Base-by-base conservation (phyloP, 495 filamentous ascomycete genomes). In the Pseudotulostoma volvatum region DNA sequence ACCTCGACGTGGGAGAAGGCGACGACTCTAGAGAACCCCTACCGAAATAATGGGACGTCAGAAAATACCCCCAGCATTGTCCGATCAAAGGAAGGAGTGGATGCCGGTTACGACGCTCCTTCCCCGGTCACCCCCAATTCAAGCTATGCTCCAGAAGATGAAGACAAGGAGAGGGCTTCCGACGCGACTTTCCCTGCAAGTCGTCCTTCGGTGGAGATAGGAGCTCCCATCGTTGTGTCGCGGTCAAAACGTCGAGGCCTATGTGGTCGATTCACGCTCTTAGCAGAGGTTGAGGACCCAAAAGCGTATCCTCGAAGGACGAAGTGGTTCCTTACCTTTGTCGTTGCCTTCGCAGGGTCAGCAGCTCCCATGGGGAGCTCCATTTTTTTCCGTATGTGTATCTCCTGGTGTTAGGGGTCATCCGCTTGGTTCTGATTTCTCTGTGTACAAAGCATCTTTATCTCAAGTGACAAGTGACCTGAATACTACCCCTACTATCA, bases 321-420 rank as follows among this genome's bases (percentile, higher is more conserved):
- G 31, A 94, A 94, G 71, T 93, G 87, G 82, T 71, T 74, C 38
- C 78, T 96, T 49, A 94, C 88, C 0, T 66, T 78, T 34, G 63
- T 88, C 37, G 71, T 94, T 18, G 79, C 85, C 8, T 48, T 83
- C 4, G 83, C 82, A 1, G 84, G 74, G 1, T 71, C 74, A 7
- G 76, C 73, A 3, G 84, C 82, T 13, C 87, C 88, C 0, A 76
- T 93, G 67, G 88, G 88, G 2, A 85, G 80, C 17, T 69, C 80
- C 0, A 83, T 96, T 31, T 74, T 95, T 34, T 75, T 84, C 41
- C 87, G 82, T 85, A 56, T 68, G 80, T 55, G 18, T 5, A 5
- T n/a, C n/a, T n/a, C n/a, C n/a, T n/a, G n/a, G n/a, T n/a, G n/a
- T n/a, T n/a, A n/a, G n/a, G n/a, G n/a, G n/a, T n/a, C n/a, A n/a